Base-by-base conservation (phyloP, 2,329 filamentous ascomycete species). In the Orbilia blumenaviensis region DNA sequence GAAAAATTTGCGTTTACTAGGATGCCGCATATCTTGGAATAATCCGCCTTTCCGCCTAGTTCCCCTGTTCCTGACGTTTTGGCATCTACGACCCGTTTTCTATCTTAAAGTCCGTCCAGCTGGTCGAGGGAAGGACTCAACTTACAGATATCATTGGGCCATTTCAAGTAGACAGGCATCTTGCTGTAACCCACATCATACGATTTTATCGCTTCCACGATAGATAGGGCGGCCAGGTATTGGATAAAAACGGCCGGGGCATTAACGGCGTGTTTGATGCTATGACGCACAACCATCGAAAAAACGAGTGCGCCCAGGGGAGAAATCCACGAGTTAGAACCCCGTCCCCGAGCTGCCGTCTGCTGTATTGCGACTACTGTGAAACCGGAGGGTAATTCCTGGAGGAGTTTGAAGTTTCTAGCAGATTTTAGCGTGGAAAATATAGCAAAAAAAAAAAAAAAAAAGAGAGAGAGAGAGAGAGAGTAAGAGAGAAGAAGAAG, bases 81-180 rank as follows among this genome's bases (percentile, higher is more conserved):
- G 1, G 9, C 41, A 23, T 50, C 34, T 27, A 8, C 21, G 1
- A 12, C 54, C 8, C 16, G 62, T 44, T 38, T 58, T n/a, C 54
- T 50, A 9, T 41, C n/a, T 36, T 2, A 27, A 8, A 2, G 18
- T 29, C n/a, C n/a, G 52, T n/a, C 29, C 18, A 14, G 8, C 29
- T n/a, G n/a, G n/a, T n/a, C 8, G 5, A 5, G 32, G 29, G 10
- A 56, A 18, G 32, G 52, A 16, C 9, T 25, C 9, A 29, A 83
- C 86, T 82, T 83, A 90, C 89, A 94, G 66, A 99, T 92, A 81
- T 99, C 95, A 80, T 99, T 99, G 9, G 95, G 95, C 95, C 95
- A 99, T 83, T 99, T 99, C 32, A 99, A 84, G 81, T 92, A 93
- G 42, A 99, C 87, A 0, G 92, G 92, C 3, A 98, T 83, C 0